Base-by-base conservation (phyloP, 257 asterid genomes). In the Linderniella brevidens region DNA sequence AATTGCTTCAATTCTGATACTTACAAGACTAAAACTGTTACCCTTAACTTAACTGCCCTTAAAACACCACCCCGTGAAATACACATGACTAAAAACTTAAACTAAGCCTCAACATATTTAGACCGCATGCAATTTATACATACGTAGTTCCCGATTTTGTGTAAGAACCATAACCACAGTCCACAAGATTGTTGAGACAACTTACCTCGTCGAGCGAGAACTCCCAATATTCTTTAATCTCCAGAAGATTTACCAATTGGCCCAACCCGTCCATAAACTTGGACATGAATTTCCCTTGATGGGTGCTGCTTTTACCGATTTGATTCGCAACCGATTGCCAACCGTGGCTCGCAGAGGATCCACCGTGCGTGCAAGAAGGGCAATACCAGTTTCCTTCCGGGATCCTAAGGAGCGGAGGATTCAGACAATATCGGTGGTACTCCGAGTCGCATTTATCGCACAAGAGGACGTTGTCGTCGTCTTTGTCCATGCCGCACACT, bases 361-460 rank as follows among this genome's bases (percentile, higher is more conserved):
- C 64, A 41, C 79, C 87, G 53, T 81, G 37, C 55, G 71, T 81
- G 65, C 96, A 90, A 13, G 86, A 68, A 45, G 99, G 99, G 73
- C 96, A 90, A 64, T 77, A 82, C 99, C 99, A 90, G 52, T 82
- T 74, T 54, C 96, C 99, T 46, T 65, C 77, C 5, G 99, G 99
- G 59, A 85, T 78, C 64, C 62, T 77, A 5, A 62, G 58, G 42
- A 90, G 94, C 19, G 96, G 99, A 61, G 99, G 99, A 68, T 69
- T 76, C 68, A 90, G 66, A 78, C 99, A 90, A 63, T 85, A 90
- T 49, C 83, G 75, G 58, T 88, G 98, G 57, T 76, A 84, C 77
- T 77, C 98, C 0, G 93, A 76, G 73, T 88, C 96, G 48, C 98
- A 88, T 59, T 60, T 74, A 60, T 88, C 96, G 58, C 98, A 84